Evolutionary conservation across 2,329 filamentous ascomycete genomes (phyloP), one percentile per base, ranked within the genome.

Genomic region (Lasiodiplodia sp.): DNA sequence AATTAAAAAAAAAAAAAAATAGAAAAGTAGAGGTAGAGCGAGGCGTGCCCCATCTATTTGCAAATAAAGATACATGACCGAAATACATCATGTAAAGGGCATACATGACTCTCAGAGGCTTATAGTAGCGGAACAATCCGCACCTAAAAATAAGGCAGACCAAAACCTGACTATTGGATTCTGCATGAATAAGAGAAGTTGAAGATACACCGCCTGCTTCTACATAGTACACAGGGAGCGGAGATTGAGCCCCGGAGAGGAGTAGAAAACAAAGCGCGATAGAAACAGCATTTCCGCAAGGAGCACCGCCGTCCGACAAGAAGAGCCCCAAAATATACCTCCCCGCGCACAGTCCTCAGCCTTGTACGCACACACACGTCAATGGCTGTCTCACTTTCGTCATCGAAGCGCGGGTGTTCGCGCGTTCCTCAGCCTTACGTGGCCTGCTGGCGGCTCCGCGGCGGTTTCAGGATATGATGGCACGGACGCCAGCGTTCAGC

Each of bases 301-400:
- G 5, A 28, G 28, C 40, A 47, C 7, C 40, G 2, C 18, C 7
- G 18, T 3, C 44, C 18, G 44, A 47, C 18, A 34, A 34, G 31
- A 34, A 34, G 44, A 47, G 18, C 7, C 18, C 44, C 44, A 3
- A 21, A 47, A 47, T 21, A 47, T n/a, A 8, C 5, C 11, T 47
- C 11, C 44, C n/a, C 18, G 44, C n/a, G n/a, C 44, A 47, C 44
- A 21, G n/a, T 2, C 5, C 11, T 21, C 44, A 7, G 44, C 18
- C n/a, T 47, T 10, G 44, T n/a, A 21, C 44, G 8, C 5, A 3
- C 44, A 3, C 18, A 47, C n/a, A 47, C 44, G 44, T 47, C 44
- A 47, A 47, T 47, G 44, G 44, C 44, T 47, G 44, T 47, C 44
- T 47, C n/a, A 47, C 44, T 21, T 47, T 47, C 44, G 44, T 47